Base-by-base conservation (phyloP, 108 stramenopile genomes). In the Seminavis robusta region DNA sequence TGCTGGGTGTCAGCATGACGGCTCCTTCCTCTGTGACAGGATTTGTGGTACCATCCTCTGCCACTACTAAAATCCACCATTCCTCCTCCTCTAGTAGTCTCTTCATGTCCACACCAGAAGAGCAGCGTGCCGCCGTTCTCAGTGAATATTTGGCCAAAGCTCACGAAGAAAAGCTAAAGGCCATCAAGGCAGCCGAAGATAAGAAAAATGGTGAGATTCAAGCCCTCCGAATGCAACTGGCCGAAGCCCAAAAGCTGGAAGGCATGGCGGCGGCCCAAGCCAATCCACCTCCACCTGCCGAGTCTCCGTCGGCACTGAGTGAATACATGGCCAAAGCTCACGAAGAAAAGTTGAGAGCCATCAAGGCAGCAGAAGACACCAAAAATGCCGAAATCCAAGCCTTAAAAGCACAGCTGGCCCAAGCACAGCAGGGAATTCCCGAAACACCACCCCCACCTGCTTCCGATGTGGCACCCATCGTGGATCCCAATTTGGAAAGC, bases 241-340 rank as follows among this genome's bases (percentile, higher is more conserved):
- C 48, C 28, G 53, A 38, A 30, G 55, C 82, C 40, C 77, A 84
- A 57, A 16, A 49, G n/a, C n/a, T n/a, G n/a, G n/a, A n/a, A n/a
- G n/a, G n/a, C n/a, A n/a, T n/a, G n/a, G n/a, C n/a, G n/a, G n/a
- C n/a, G n/a, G n/a, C n/a, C n/a, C n/a, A n/a, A n/a, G n/a, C n/a
- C n/a, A n/a, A n/a, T n/a, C n/a, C n/a, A n/a, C n/a, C n/a, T n/a
- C n/a, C n/a, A n/a, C n/a, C n/a, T n/a, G n/a, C n/a, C n/a, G n/a
- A n/a, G n/a, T n/a, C n/a, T n/a, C n/a, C n/a, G n/a, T n/a, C n/a
- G n/a, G n/a, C n/a, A n/a, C n/a, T n/a, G n/a, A n/a, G n/a, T n/a
- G n/a, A 87, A 19, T 88, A 88, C 69, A 77, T 91, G 84, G 79
- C 72, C 54, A 83, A 73, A 53, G 86, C 83, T 36, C 90, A 91